Percentiles rank a stretch among this genome's conserved stretches.
Conservation (phyloP, 352 stramenopile genomes). For the Blastocystis sp. region DNA sequence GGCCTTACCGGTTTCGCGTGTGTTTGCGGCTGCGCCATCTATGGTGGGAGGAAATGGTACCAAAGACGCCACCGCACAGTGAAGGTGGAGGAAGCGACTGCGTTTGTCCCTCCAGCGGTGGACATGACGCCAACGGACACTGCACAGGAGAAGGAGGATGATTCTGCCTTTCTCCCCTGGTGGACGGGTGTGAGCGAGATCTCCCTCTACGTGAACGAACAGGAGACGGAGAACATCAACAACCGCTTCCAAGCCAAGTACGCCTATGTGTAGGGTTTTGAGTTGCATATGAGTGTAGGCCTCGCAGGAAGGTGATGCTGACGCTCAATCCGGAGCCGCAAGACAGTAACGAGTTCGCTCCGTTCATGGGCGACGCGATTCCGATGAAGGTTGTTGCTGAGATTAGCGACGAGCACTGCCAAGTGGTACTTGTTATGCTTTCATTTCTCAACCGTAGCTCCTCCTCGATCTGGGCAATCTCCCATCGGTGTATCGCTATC, state of each 20-base stretch:
- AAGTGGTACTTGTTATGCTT: conserved; percentile 10
- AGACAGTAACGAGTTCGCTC: conserved; percentile 55
- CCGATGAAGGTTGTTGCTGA: conserved; percentile 52
- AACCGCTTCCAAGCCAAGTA: conserved; percentile 9
- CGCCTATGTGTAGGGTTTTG: neutral
- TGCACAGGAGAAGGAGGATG: neutral
- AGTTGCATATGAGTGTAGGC: neutral
- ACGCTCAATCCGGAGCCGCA: conserved; percentile 13
- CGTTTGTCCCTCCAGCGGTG: neutral
- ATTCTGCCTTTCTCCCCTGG: conserved; percentile 24
- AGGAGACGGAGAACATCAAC: conserved; percentile 1
- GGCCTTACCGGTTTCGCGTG: neutral
- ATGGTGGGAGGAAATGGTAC: neutral
- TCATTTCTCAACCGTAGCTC: conserved; percentile 12
- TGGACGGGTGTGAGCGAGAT: conserved; percentile 63
- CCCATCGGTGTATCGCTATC: conserved; percentile 61
- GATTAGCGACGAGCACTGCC: conserved; percentile 53
- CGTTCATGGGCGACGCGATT: conserved; percentile 57
- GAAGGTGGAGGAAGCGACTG: neutral
- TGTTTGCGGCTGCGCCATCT: neutral
- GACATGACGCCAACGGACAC: neutral
- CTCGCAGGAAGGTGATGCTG: conserved; percentile 51
- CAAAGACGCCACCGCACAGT: neutral
- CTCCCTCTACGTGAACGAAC: conserved; percentile 57
- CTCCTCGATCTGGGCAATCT: conserved; percentile 11